Base-by-base conservation (phyloP, 495 filamentous ascomycete genomes). In the Astrothelium subdiscretum region DNA sequence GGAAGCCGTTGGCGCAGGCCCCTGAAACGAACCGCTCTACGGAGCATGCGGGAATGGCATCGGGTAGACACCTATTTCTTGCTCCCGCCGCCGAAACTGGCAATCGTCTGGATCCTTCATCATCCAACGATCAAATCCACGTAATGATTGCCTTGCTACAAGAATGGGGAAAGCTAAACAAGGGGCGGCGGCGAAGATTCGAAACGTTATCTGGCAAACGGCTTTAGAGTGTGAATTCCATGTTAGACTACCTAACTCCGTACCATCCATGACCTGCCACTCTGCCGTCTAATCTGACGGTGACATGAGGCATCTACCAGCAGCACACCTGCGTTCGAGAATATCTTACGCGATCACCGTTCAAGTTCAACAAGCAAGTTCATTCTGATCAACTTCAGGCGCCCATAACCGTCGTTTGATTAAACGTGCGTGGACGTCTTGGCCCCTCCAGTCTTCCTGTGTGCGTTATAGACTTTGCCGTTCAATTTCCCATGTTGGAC, bases 21-120 rank as follows among this genome's bases (percentile, higher is more conserved):
- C 48, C 48, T 54, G 48, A 54, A 54, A 54, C 48, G 48, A 54
- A 54, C 48, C 48, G 48, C 48, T 54, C 48, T 54, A 29, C 22
- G n/a, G n/a, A n/a, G n/a, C n/a, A n/a, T n/a, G 22, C 24, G 48
- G 48, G 48, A 8, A 4, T 29, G 5, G 22, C 48, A 29, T 54
- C 48, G 48, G 48, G 6, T 8, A 5, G 22, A 54, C 8, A 54
- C 22, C 48, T 54, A 54, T 54, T 54, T 54, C 22, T 54, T 54
- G 48, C 48, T 20, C 20, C 48, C 48, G 24, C 20, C 48, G 48
- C 48, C 48, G 48, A 11, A 54, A 54, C 24, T 12, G 48, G 48
- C 26, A 54, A 54, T 29, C 15, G 24, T 54, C 8, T 27, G 12
- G 2, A 54, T 54, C 48, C 48, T 54, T 29, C 29, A 8, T 11